Evolutionary conservation across 306 rosid species (phyloP), one percentile per base, ranked within the genome.

Genomic region (Potentilla sterilis): DNA sequence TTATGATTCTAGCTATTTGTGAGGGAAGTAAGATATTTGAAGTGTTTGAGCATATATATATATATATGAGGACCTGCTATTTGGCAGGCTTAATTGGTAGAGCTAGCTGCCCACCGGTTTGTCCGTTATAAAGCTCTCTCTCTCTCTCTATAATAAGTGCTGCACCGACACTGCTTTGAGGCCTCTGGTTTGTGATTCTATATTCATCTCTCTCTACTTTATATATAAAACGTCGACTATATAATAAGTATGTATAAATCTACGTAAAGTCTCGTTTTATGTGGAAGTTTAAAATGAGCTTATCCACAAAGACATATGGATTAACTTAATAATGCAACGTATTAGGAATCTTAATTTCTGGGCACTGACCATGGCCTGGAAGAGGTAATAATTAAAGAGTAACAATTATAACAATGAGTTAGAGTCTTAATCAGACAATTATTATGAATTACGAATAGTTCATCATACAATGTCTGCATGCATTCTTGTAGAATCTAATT

Each of bases 91-190:
- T 14, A 70, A 46, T 47, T 44, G 61, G 59, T 14, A 24, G 74
- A 18, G 42, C 49, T 18, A 40, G 41, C 70, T 40, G n/a, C 70
- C 70, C 49, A 66, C 48, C 48, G 49, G 70, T 66, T 66, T 66
- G 70, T 66, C 49, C 22, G 49, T 66, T 66, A 40, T 66, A 40
- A 41, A 41, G 49, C 70, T 28, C 28, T 28, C 28, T 28, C 28
- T 28, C 28, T 19, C 70, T 38, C 44, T 37, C 15, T 12, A 7
- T 43, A 64, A 64, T 35, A 35, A 64, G 69, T 64, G 69, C 68
- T 2, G 4, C 70, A 66, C 70, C 70, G 49, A 66, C 70, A 66
- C 70, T 38, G 69, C 48, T 19, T 37, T 37, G 49, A 35, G 68
- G 48, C 70, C 32, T 15, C 70, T 40, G 49, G 2, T 37, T 40